phyloP scores from a whole-genome alignment of 352 stramenopile genomes.

The Phytophthora sansomeana region DNA sequence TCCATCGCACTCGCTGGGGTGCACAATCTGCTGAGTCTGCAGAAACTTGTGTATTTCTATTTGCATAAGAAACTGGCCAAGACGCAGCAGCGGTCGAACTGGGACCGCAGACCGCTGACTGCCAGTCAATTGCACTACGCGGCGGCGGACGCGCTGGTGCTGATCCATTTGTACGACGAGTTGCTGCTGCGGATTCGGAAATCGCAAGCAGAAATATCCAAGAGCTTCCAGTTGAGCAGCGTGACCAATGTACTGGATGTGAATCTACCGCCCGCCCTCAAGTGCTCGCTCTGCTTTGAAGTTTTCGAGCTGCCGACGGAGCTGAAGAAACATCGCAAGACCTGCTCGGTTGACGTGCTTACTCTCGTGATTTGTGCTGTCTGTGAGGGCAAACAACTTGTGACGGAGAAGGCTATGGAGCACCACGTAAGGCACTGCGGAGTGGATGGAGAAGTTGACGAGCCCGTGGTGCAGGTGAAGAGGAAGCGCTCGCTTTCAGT shows the following conservation, averaged over 20 bases:
- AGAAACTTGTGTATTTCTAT: constrained; percentile 83
- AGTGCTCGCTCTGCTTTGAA: constrained; percentile 67
- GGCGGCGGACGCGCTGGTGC: constrained; percentile 71
- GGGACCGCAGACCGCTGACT: constrained; percentile 69
- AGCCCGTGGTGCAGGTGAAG: constrained; percentile 26
- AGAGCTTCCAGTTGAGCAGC: constrained; percentile 53
- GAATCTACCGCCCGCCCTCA: constrained; percentile 45
- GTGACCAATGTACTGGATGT: constrained; percentile 74
- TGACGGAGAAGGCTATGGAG: constrained; percentile 50
- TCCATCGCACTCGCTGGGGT: constrained; percentile 59
- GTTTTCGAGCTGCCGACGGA: constrained; percentile 40
- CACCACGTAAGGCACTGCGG: constrained; percentile 51
- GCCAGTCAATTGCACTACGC: constrained; percentile 72
- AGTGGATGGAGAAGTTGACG: constrained; percentile 21
- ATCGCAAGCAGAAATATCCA: constrained; percentile 3
- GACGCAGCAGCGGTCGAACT: constrained; percentile 85
- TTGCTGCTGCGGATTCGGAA: constrained; percentile 47
- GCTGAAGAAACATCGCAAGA: constrained; percentile 59
- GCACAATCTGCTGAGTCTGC: constrained; percentile 70
- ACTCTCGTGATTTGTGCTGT: constrained; percentile 51
- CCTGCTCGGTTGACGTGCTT: constrained; percentile 47
- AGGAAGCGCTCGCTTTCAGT: constrained; percentile 41
- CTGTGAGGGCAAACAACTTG: constrained; percentile 59
- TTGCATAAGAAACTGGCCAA: constrained; percentile 73
- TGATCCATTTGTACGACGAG: constrained; percentile 78